phyloP scores from a whole-genome alignment of 1,139 yeast genomes.

The Magnusiomyces suaveolens region DNA sequence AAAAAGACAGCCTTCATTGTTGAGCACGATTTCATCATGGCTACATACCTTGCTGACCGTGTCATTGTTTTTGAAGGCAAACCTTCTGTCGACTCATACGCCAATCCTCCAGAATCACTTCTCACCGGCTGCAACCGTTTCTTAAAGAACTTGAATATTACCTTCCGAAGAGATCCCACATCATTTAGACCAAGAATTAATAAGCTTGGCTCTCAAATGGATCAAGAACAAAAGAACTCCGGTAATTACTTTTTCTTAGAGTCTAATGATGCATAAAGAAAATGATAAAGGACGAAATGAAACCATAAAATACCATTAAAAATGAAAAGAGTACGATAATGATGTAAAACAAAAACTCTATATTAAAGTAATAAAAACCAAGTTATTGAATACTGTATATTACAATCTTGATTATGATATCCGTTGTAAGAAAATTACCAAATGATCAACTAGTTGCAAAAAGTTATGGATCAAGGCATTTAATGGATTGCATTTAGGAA shows the following conservation, averaged over 20 bases:
- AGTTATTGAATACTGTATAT: neutral
- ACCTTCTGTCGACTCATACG: slow-evolving; percentile 76
- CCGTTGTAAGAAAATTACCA: neutral
- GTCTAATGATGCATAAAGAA: slow-evolving; percentile 34
- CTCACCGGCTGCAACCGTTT: slow-evolving; percentile 95
- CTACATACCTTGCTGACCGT: slow-evolving; percentile 95
- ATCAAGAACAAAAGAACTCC: slow-evolving; percentile 81
- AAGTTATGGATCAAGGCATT: neutral
- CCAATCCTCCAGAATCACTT: slow-evolving; percentile 82
- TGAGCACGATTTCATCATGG: slow-evolving; percentile 99
- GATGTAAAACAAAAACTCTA: neutral
- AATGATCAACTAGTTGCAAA: neutral
- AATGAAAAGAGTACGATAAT: neutral
- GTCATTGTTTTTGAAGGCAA: slow-evolving; percentile 96
- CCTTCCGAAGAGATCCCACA: slow-evolving; percentile 97
- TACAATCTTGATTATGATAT: no score
- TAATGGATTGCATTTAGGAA: neutral
- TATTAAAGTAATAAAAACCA: neutral
- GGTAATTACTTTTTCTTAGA: slow-evolving; percentile 97
- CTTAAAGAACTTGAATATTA: slow-evolving; percentile 92
- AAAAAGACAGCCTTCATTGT: slow-evolving; percentile 96
- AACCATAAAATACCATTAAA: neutral
- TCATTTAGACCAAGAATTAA: slow-evolving; percentile 97
- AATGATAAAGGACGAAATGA: neutral
- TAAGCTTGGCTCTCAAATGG: slow-evolving; percentile 96